Base-by-base conservation (phyloP, 148 eudicot species). In the Nepenthes mirabilis region DNA sequence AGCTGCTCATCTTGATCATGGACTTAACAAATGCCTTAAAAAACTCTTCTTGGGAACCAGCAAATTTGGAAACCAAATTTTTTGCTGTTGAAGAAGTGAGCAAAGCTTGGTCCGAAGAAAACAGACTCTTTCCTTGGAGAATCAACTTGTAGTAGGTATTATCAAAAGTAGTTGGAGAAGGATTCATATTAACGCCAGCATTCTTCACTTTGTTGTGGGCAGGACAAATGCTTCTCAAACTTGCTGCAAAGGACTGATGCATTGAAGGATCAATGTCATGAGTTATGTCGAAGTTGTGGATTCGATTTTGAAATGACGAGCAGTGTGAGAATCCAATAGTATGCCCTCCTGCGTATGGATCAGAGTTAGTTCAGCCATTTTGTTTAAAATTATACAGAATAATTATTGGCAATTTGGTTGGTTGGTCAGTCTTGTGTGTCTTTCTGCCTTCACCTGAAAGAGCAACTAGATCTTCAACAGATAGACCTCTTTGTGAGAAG, bases 321-420 rank as follows among this genome's bases (percentile, higher is more conserved):
- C 97, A 90, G 65, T 90, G 97, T 55, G 97, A 73, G 69, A 90
- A 87, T 2, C 97, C 95, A n/a, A 90, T 79, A 43, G 91, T 90
- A 63, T 87, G 97, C 9, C 86, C 97, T 36, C 97, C 97, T 86
- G 71, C 54, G 62, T 11, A 37, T 2, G 14, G 52, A 50, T 23
- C 13, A 53, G 11, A 33, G 53, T 60, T 43, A 63, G 49, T 34
- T 40, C 63, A 56, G 33, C 51, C 34, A n/a, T 45, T 67, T 57
- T 2, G 6, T 14, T 23, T 36, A 5, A 36, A 47, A 23, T 23
- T 6, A 53, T 9, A 9, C 48, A 7, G 37, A 55, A 33, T 48
- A 64, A 37, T 34, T 0, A 54, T 40, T 43, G 23, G 23, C 23
- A 23, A 23, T 23, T 23, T 35, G 47, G 52, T 23, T 35, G 47